Conservation (phyloP, 495 filamentous ascomycete species). For the Clohesyomyces aquaticus region DNA sequence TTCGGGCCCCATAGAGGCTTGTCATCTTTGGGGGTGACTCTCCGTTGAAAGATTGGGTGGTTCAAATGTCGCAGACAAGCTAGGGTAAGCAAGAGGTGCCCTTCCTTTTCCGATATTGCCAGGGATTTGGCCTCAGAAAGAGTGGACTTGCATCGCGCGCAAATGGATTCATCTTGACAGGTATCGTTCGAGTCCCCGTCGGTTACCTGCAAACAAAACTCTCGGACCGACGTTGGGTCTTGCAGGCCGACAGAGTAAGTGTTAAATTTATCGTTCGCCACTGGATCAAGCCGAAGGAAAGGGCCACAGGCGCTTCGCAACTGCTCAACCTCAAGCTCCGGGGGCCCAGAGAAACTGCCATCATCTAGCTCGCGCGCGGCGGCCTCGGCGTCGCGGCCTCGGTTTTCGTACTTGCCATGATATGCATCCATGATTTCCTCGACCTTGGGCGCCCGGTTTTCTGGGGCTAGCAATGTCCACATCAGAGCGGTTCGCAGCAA, state of each 20-base stretch:
- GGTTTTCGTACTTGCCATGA: not conserved
- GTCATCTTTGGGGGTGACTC: not conserved
- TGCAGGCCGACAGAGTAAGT: not conserved
- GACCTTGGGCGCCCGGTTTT: not conserved
- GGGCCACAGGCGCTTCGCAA: not conserved
- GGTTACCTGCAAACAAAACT: not conserved
- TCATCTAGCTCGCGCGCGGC: not conserved
- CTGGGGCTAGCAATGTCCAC: slow-evolving; percentile 1
- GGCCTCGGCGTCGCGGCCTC: too few species aligned
- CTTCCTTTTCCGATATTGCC: not conserved
- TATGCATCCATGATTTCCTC: not conserved
- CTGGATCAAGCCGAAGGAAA: not conserved
- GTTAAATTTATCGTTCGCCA: not conserved
- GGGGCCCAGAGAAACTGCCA: not conserved
- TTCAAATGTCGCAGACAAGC: not conserved
- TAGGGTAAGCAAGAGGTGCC: not conserved
- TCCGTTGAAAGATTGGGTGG: not conserved
- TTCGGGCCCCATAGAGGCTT: too few species aligned
- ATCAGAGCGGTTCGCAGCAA: slow-evolving; percentile 9
- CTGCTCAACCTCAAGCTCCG: not conserved
- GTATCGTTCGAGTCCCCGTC: not conserved
- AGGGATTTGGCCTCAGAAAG: not conserved
- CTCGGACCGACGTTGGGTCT: not conserved
- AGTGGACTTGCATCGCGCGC: not conserved
- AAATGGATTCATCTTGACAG: not conserved